Base-by-base conservation (phyloP, 2,329 filamentous ascomycete genomes). In the Penicillium sp. region DNA sequence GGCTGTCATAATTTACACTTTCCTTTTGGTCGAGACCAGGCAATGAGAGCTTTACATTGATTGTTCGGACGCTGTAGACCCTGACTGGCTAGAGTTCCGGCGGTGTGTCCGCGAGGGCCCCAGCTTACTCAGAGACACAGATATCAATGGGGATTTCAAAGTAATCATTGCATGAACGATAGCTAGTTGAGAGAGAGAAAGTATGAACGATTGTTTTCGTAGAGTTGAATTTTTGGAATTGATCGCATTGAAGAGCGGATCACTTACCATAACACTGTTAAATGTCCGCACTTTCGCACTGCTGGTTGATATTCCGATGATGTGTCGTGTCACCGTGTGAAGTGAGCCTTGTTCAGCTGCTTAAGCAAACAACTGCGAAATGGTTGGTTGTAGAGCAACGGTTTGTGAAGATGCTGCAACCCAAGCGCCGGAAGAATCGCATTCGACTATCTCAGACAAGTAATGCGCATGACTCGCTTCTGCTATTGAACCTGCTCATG, bases 101-200 rank as follows among this genome's bases (percentile, higher is more conserved):
- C 26, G 59, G 57, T 52, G 50, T 48, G 45, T 46, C 48, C 42
- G 45, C 43, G 52, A 55, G 23, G 59, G 50, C 28, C 49, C 42
- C 48, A 52, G 52, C 21, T 35, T 52, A 46, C 50, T 59, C 23
- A 58, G 48, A 24, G 67, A 60, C 26, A 64, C 60, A 54, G 66
- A 62, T 52, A 55, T 48, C 45, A 65, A 47, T 24, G 66, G 66
- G 47, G 66, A 66, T 59, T 62, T 65, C 47, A 68, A 64, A 55
- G 66, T 65, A 64, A 67, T 65, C 61, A 66, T 66, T 57, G 62
- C 62, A 60, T 52, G 43, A 24, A 46, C 40, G 52, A 43, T 42
- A 18, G 52, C 52, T 55, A 23, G 28, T 18, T 26, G 20, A 33
- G 21, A 11, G 9, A 43, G n/a, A 53, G 14, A 30, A 24, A 43